Conservation (phyloP, 306 rosid species). For the Prunus persica region DNA sequence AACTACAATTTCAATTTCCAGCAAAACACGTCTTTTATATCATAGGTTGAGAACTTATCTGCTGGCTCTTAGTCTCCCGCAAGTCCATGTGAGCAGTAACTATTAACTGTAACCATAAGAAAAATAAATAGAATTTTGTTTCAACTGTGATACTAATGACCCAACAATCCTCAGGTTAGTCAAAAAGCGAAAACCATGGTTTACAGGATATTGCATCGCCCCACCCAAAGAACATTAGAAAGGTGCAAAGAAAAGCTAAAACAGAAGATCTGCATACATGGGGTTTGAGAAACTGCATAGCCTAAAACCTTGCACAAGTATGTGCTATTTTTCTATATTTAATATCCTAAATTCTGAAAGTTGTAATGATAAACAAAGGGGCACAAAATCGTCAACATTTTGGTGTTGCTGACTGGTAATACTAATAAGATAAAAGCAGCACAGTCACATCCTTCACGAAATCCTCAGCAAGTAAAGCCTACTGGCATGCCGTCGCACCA, state of each 20-base stretch:
- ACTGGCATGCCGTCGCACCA: slow-evolving; percentile 30
- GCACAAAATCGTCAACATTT: background rate
- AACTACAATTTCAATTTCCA: background rate
- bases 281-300: background rate
- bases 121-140: no score
- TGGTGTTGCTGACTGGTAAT: background rate
- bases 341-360: background rate
- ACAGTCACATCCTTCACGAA: background rate
- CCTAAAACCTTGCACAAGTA: background rate
- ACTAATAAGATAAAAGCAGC: background rate
- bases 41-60: no score
- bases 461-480: slow-evolving; percentile 15
- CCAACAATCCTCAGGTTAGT: no score
- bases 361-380: background rate
- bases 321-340: background rate
- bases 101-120: no score
- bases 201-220: background rate
- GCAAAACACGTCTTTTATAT: no score
- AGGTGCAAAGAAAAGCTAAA: background rate
- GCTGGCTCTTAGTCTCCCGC: background rate
- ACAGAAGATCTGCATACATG: background rate
- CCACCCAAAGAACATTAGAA: background rate
- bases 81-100: no score
- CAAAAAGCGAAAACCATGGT: background rate
- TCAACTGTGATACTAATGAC: no score